Evolutionary conservation across 768 basidiomycete genomes (phyloP), one percentile per base, ranked within the genome.

Genomic region (Russula earlei): DNA sequence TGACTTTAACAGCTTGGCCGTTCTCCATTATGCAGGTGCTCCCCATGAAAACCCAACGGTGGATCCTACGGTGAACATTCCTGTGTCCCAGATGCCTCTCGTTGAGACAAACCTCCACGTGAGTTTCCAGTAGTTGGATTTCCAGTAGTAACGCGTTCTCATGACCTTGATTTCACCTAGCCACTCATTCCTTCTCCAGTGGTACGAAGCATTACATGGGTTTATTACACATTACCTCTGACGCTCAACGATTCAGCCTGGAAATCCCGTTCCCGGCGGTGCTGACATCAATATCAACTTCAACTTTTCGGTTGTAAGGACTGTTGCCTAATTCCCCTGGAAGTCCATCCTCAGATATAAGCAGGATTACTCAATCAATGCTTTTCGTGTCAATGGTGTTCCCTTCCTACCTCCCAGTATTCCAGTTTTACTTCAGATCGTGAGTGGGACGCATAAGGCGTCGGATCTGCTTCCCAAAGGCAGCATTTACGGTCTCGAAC

Each of bases 11-110:
- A 60, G 57, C 17, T 20, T 48, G 11, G 59, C 51, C 5, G 34
- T 64, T 27, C 55, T 64, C 38, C 62, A 40, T 27, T 64, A 64
- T 47, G 15, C 22, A 1, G 62, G 62, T 3, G 62, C 63, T 0
- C 33, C 54, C 1, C 1, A 25, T n/a, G 19, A 14, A 19, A 36
- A 61, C 29, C 63, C 63, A 3, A 54, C 48, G 19, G 24, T 36
- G 5, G 48, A 24, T 34, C 42, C 31, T 0, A 48, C 59, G 9
- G 33, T 51, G 8, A 52, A 49, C 37, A 31, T 42, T 20, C 55
- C 55, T 27, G 44, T 41, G 5, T 49, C 46, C 38, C 12, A 25
- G 40, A 7, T 4, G 2, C 59, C 55, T 0, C 51, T 60, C 15
- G 27, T 60, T 3, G 59, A 57, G 59, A 56, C 46, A 3, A 17